Base-by-base conservation (phyloP, 306 rosid species). In the Begonia loranthoides region DNA sequence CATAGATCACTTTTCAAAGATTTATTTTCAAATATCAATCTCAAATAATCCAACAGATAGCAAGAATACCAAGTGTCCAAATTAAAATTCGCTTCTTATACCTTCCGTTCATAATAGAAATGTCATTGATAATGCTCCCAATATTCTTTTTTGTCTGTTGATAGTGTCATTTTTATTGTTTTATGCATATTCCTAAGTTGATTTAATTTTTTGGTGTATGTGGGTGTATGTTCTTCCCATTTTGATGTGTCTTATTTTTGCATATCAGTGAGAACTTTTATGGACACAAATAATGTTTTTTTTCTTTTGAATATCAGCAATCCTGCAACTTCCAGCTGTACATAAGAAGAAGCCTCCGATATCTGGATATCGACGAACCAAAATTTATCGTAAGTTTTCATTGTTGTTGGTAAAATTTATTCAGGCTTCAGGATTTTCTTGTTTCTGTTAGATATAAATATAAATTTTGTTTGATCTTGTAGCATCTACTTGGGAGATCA, bases 401-500 rank as follows among this genome's bases (percentile, higher is more conserved):
- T 49, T 21, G 46, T 51, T 0, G 41, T 41, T 44, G 51, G 47
- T 51, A 0, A 15, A 4, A 44, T 15, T 28, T 24, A 21, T 4
- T 21, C 40, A 2, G 10, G 17, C 44, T 17, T 41, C 47, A 39
- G 55, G 11, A 19, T 6, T 10, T 8, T 10, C 14, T 44, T 47
- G 5, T 34, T 15, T 44, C 14, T 21, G 1, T 41, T 12, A 28
- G 7, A 28, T 28, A 0, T 28, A 28, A 28, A 33, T 55, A 55
- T 8, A 24, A 5, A 58, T 66, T 53, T 22, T 51, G 13, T 50
- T 5, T 62, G 41, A 48, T 45, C 41, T 56, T 57, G 64, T 63
- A 90, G 97, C 97, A 60, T 90, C 97, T 51, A 82, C 87, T 22
- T 90, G 95, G 97, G 97, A 90, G 74, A 68, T 90, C 34, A 73